Evolutionary conservation across 306 rosid species (phyloP).

Genomic region (Medicago lupulina): DNA sequence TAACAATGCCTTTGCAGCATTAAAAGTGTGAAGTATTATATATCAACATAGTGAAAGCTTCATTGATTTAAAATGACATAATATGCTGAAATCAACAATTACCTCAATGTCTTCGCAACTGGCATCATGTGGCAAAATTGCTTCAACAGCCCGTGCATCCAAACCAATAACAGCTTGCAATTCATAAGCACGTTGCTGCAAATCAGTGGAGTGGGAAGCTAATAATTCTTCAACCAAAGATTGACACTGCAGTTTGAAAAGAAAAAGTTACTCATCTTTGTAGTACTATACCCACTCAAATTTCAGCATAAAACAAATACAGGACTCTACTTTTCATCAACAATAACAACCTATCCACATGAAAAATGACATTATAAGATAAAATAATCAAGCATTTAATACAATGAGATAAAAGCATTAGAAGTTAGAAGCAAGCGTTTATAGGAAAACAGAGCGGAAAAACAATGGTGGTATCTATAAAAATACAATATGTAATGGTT

Average conservation of each 20-base stretch:
- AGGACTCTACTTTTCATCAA: conserved; percentile 9
- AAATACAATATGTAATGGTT: neutral
- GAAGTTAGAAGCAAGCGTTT: neutral
- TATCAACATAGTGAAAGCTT: neutral
- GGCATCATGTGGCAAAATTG: conserved; percentile 74
- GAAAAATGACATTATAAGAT: neutral
- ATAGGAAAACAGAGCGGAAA: neutral
- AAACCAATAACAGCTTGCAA: conserved; percentile 71
- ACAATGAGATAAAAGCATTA: neutral
- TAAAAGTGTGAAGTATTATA: conserved; percentile 11
- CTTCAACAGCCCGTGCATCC: conserved; percentile 67
- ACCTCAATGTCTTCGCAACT: conserved; percentile 91
- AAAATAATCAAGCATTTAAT: conserved; percentile 8
- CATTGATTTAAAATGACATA: conserved; percentile 18
- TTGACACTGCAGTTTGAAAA: conserved; percentile 67
- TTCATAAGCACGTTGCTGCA: conserved; percentile 94
- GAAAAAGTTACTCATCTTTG: conserved; percentile 17
- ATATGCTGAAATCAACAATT: conserved; percentile 30
- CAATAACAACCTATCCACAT: conserved; percentile 5
- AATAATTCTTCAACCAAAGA: conserved; percentile 81
- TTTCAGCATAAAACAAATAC: conserved; percentile 14
- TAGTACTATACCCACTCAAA: neutral
- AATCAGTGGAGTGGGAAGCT: conserved; percentile 85
- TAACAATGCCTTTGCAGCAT: conserved; percentile 63
- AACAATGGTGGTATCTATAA: conserved; percentile 2